phyloP scores from a whole-genome alignment of 2,329 filamentous ascomycete species.

The Chrysosphaeria jannelii region DNA sequence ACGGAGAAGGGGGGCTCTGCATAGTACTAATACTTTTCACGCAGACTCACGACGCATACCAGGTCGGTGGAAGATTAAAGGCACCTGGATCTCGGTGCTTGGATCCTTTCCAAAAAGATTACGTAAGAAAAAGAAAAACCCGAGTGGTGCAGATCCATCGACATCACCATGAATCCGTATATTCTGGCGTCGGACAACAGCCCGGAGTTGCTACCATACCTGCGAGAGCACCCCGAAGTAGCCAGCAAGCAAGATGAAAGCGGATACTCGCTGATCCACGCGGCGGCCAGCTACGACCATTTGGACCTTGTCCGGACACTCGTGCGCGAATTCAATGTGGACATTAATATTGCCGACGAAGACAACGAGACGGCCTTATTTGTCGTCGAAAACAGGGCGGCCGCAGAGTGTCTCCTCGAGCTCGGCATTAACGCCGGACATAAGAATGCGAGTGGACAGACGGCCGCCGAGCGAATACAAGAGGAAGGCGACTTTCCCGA shows the following conservation, averaged over 20 bases:
- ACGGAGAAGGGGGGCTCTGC: too few relatives aligned
- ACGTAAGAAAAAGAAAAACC: too few relatives aligned
- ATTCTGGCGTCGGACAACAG: slow-evolving; percentile 62
- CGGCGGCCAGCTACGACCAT: slow-evolving; percentile 78
- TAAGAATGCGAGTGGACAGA: slow-evolving; percentile 44
- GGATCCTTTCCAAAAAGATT: too few relatives aligned
- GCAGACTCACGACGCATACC: too few relatives aligned
- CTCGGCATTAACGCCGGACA: slow-evolving; percentile 36
- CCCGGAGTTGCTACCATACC: slow-evolving; percentile 37
- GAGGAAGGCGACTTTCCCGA: slow-evolving; percentile 50
- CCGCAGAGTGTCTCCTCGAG: slow-evolving; percentile 54
- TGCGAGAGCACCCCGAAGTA: slow-evolving; percentile 43
- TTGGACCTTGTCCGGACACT: slow-evolving; percentile 48
- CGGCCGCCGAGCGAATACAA: slow-evolving; percentile 52
- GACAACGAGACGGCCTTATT: slow-evolving; percentile 89
- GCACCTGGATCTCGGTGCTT: too few relatives aligned
- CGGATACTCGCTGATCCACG: slow-evolving; percentile 83
- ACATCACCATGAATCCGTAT: slow-evolving; percentile 30
- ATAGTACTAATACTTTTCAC: too few relatives aligned
- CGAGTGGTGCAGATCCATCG: not conserved
- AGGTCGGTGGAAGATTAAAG: too few relatives aligned
- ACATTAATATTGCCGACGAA: slow-evolving; percentile 61
- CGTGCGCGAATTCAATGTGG: slow-evolving; percentile 43
- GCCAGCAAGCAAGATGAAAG: slow-evolving; percentile 63
- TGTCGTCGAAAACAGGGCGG: slow-evolving; percentile 53